phyloP scores from a whole-genome alignment of 1,284 basidiomycete genomes.

The Ceratobasidium theobromae region DNA sequence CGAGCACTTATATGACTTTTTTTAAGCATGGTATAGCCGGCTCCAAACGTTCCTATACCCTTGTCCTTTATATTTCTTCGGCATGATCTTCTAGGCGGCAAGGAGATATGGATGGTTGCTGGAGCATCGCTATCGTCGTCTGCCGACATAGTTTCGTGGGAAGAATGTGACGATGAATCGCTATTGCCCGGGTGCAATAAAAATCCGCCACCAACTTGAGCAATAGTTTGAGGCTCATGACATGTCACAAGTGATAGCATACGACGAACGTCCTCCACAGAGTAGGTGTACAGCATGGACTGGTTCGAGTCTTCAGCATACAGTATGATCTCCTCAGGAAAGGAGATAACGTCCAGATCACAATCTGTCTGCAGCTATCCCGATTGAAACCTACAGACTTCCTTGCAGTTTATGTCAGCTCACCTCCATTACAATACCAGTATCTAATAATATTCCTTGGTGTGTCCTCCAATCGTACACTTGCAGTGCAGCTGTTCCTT shows the following conservation, averaged over 20 bases:
- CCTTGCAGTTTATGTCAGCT: neutral
- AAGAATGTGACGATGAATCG: neutral
- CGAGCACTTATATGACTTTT: constrained; percentile 27
- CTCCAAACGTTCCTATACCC: constrained; percentile 18
- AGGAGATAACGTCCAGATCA: constrained; percentile 25
- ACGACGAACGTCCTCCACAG: constrained; percentile 19
- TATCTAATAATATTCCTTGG: constrained; percentile 18
- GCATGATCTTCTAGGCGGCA: constrained; percentile 17
- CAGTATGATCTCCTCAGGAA: constrained; percentile 24
- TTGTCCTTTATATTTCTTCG: constrained; percentile 11
- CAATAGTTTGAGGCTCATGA: constrained; percentile 21
- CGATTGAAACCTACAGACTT: neutral
- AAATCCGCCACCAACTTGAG: constrained; percentile 23
- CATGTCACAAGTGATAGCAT: constrained; percentile 20
- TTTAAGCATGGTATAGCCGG: constrained; percentile 30
- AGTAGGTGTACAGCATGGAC: constrained; percentile 15
- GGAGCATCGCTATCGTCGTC: neutral
- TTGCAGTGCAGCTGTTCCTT: constrained; percentile 14
- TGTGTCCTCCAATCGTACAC: constrained; percentile 20
- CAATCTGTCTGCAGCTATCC: constrained; percentile 12
- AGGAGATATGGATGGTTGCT: neutral
- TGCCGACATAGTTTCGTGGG: neutral
- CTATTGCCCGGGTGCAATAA: neutral
- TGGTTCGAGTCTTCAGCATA: constrained; percentile 28
- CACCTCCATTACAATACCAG: constrained; percentile 16